Percentiles rank a stretch among this genome's conserved stretches.
These are phyloP conservation scores for Penicillium pancosmium DNA, from an alignment of 495 filamentous ascomycete species.

Conservation along the genomic window DNA sequence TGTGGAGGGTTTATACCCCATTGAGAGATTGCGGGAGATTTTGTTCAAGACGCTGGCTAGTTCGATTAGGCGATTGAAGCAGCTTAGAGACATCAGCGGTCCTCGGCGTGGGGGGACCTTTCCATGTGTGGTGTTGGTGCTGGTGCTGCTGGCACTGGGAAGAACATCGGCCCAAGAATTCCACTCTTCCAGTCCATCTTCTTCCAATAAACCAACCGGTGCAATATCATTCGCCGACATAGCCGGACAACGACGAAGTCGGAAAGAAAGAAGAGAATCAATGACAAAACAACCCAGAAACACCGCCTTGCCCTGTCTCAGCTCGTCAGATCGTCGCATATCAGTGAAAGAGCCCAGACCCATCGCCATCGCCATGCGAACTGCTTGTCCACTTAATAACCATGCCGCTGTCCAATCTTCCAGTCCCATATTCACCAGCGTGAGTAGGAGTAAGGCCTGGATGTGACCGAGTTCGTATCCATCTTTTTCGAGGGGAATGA, in stretches of 20 bases:
- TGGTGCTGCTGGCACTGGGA: conserved; percentile 23
- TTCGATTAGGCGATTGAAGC: conserved; percentile 60
- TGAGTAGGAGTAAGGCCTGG: conserved; percentile 64
- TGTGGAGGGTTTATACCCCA: conserved; percentile 33
- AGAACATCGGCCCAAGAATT: conserved; percentile 65
- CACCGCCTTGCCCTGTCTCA: conserved; percentile 50
- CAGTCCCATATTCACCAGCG: conserved; percentile 60
- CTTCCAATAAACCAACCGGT: conserved; percentile 50
- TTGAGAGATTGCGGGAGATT: conserved; percentile 37
- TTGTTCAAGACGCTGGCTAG: conserved; percentile 52
- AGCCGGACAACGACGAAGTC: conserved; percentile 54
- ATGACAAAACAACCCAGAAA: conserved; percentile 67
- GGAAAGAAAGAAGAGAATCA: conserved; percentile 64
- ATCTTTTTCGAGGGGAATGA: conserved; percentile 63
- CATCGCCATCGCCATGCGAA: conserved; percentile 57
- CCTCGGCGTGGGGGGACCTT: conserved; percentile 48
- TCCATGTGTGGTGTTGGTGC: conserved; percentile 20
- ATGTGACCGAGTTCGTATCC: conserved; percentile 62
- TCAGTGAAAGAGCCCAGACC: conserved; percentile 38
- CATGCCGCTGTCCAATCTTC: conserved; percentile 59
- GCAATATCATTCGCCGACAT: conserved; percentile 52
- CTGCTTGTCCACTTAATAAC: conserved; percentile 64
- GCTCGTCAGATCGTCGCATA: conserved; percentile 40
- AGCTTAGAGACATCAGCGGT: conserved; percentile 61
- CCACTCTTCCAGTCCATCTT: conserved; percentile 74